Percentiles rank a stretch among this genome's conserved stretches.
phyloP scores from a whole-genome alignment of 2,329 filamentous ascomycete species.

The Esteya vermicola region DNA sequence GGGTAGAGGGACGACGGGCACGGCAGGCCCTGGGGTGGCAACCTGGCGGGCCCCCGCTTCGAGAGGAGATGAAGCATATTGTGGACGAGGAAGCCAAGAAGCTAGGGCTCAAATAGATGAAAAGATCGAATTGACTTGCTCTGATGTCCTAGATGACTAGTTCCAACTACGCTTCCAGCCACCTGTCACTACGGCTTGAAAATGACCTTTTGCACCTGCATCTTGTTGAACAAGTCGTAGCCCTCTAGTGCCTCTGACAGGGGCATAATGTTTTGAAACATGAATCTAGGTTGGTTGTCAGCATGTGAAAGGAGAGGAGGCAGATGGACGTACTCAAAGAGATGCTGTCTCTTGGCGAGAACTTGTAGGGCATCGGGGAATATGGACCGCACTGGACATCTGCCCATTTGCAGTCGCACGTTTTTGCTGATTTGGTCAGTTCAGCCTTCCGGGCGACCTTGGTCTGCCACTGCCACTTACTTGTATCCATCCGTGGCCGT shows the following conservation, averaged over 20 bases:
- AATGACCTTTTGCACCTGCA: conserved; percentile 61
- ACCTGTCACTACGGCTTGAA: conserved; percentile 45
- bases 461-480: conserved; percentile 19
- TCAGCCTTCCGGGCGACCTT: not conserved
- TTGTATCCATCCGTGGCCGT: conserved; percentile 47
- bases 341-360: conserved; percentile 51
- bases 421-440: conserved; percentile 45
- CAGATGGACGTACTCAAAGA: conserved; percentile 43
- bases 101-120: too few relatives aligned
- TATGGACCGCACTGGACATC: conserved; percentile 60
- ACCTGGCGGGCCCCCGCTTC: too few relatives aligned
- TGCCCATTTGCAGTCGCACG: conserved; percentile 58
- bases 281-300: conserved; percentile 39
- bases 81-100: too few relatives aligned
- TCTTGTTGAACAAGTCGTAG: conserved; percentile 58
- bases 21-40: too few relatives aligned
- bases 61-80: too few relatives aligned
- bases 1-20: too few relatives aligned
- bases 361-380: conserved; percentile 51
- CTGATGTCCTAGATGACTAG: too few relatives aligned
- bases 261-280: conserved; percentile 64
- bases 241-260: conserved; percentile 50
- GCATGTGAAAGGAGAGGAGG: conserved; percentile 5
- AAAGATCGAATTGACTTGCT: too few relatives aligned
- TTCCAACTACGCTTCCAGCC: too few relatives aligned